phyloP scores from a whole-genome alignment of 148 eudicot genomes.

The Vaccinium myrtillus region DNA sequence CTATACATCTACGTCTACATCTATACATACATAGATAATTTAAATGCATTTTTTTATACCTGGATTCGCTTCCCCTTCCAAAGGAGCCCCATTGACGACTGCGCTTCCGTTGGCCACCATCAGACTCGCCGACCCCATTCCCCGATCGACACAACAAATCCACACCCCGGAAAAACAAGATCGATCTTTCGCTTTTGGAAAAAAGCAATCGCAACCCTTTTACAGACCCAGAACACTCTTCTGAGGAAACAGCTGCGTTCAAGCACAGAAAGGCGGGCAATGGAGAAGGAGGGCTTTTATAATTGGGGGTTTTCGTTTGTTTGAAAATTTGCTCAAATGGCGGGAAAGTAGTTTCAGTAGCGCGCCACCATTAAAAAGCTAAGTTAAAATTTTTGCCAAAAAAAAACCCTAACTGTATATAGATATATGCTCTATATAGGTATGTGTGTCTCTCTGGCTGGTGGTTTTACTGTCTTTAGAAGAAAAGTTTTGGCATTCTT shows the following conservation, averaged over 20 bases:
- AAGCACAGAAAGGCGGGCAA: not conserved
- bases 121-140: slow-evolving; percentile 11
- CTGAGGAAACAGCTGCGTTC: not conserved
- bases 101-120: not conserved
- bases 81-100: not conserved
- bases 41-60: not conserved
- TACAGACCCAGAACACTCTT: not conserved
- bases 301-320: not conserved
- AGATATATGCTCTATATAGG: not conserved
- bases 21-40: not conserved
- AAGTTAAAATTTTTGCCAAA: not conserved
- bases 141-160: not conserved
- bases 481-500: not conserved
- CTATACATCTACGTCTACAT: not conserved
- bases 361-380: not conserved
- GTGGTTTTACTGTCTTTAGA: not conserved
- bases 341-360: slow-evolving; percentile 13
- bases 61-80: slow-evolving; percentile 4
- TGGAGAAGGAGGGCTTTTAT: not conserved
- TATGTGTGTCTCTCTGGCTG: not conserved
- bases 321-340: slow-evolving; percentile 13
- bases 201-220: not conserved
- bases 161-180: not conserved
- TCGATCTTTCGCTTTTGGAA: not conserved
- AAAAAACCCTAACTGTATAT: slow-evolving; percentile 17